These are phyloP conservation scores for Fusarium paranaense DNA, from an alignment of 2,329 filamentous ascomycete genomes.

Conservation along the genomic window DNA sequence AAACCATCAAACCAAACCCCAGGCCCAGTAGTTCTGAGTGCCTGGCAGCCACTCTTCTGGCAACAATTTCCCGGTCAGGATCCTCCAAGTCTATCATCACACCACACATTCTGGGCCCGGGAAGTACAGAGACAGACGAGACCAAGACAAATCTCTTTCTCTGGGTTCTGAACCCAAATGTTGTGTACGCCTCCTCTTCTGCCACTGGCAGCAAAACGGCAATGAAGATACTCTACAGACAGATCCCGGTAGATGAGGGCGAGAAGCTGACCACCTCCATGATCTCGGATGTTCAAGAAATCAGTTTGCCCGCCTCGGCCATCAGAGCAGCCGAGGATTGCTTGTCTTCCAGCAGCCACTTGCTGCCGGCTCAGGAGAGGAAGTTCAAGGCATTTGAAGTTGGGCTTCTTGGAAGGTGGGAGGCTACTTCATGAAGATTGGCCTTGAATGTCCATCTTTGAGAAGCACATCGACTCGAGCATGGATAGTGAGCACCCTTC, in stretches of 20 bases:
- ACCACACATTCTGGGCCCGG: constrained; percentile 44
- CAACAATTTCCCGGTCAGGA: constrained; percentile 66
- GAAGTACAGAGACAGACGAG: background rate
- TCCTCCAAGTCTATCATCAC: constrained; percentile 67
- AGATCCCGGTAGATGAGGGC: constrained; percentile 57
- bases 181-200: constrained; percentile 62
- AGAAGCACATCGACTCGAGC: background rate
- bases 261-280: constrained; percentile 63
- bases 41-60: constrained; percentile 63
- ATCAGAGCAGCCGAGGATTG: constrained; percentile 57
- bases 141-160: constrained; percentile 55
- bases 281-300: constrained; percentile 68
- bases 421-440: constrained; percentile 4
- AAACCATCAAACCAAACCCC: constrained; percentile 40
- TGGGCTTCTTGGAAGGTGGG: constrained; percentile 66
- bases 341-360: constrained; percentile 60
- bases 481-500: background rate
- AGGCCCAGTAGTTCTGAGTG: constrained; percentile 61
- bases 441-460: background rate
- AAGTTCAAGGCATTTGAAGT: constrained; percentile 76
- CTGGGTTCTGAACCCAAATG: constrained; percentile 68
- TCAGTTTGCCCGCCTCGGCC: constrained; percentile 63
- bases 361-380: constrained; percentile 68
- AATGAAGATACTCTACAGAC: constrained; percentile 65
- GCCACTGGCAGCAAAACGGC: constrained; percentile 50